Evolutionary conservation across 345 rosid genomes (phyloP), one percentile per base, ranked within the genome.

Genomic region (Chamaenerion angustifolium): DNA sequence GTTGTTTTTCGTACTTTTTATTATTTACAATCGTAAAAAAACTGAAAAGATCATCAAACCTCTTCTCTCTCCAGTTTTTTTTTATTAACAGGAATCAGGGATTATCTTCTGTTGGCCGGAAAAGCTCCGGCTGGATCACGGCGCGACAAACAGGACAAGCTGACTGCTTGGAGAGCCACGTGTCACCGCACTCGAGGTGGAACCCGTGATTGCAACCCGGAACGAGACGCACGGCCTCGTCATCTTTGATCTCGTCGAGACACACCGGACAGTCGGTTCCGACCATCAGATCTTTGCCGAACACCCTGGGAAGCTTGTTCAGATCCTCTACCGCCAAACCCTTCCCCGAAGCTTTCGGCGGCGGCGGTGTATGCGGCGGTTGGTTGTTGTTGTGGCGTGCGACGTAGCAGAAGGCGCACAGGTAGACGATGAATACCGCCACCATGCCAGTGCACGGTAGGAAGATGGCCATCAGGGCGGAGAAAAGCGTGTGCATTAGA

Each of bases 121-220:
- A 14, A 52, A 35, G 17, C 31, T 49, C 49, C 45, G 61, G 42
- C 37, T 31, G 52, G 16, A 84, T 77, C 46, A 71, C 67, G 40
- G 73, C 63, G 15, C 95, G 63, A 31, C 95, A 88, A 47, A 85
- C 62, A 12, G 97, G 97, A 57, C 95, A 88, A 14, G 70, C 60
- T 3, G 87, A 31, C 10, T 72, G 76, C 48, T 70, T 60, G 0
- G 72, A 68, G n/a, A 89, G 83, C 97, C 97, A 89, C 52, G 86
- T 57, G 62, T 89, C 95, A 5, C 76, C 83, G 50, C 97, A 89
- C 35, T 76, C 52, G 48, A 75, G 63, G 58, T 89, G 97, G 49
- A 85, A 89, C 13, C 95, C 89, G 45, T 89, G 93, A 60, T 77
- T 82, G 56, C 97, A 85, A 17, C 89, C 87, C 13, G 97, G 97